Evolutionary conservation across 1,139 yeast genomes (phyloP), one percentile per base, ranked within the genome.

Genomic region (Pichia sp.): DNA sequence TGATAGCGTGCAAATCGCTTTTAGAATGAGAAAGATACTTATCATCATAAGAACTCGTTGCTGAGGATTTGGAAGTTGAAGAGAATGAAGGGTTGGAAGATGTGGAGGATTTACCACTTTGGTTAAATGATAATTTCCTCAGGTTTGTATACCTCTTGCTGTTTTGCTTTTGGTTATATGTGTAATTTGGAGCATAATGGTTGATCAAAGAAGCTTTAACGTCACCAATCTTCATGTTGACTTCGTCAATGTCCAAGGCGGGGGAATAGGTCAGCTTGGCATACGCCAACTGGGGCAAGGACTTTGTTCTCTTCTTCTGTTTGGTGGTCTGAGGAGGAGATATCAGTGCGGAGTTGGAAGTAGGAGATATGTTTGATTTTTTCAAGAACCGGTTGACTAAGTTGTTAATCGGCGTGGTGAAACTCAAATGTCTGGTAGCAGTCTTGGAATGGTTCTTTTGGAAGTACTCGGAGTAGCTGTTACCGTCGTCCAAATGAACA

Each of bases 271-370:
- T 52, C 12, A 70, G 56, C 44, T 63, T 67, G 2, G 73, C 62
- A 39, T 77, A 78, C 0, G 90, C 85, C 39, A 84, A 66, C 60
- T 85, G 93, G 0, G 93, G 91, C 44, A 84, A 66, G 0, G 90
- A 83, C 54, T 79, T 80, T 0, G 89, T 83, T 56, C 90, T 67
- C 60, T 53, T 55, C 31, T 54, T 58, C 19, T 44, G 40, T 17
- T 34, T 38, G 18, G 11, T 20, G 15, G 9, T 10, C 17, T 4
- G 5, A n/a, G 34, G 20, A 4, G 11, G 10, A 11, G n/a, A 30
- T 14, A 11, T 17, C 4, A 24, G 2, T 21, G 19, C 20, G 22
- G 9, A 32, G 31, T 15, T 35, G 7, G n/a, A 10, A 21, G 40
- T 15, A 17, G 46, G n/a, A 8, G 22, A 21, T 14, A 33, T 10